Base-by-base conservation (phyloP, 176 grass and related monocot genomes). In the Oryza glumipatula region DNA sequence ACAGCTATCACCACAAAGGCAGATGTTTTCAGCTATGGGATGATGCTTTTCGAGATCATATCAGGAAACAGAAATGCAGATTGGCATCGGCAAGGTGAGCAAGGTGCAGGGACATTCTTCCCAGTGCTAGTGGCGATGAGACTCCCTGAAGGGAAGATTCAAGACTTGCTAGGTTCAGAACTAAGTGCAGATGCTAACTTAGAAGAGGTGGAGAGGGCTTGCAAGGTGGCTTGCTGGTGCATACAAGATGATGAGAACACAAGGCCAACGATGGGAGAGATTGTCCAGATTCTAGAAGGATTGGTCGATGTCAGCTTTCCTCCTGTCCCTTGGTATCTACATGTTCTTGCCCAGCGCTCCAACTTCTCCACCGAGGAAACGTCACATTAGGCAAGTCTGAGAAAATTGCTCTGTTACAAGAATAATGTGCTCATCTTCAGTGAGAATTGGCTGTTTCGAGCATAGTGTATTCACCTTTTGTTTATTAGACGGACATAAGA, bases 31-130 rank as follows among this genome's bases (percentile, higher is more conserved):
- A 89, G 87, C 69, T 85, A 81, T 1, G 71, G 74, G 14, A 86
- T 86, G 79, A 68, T 52, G 60, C 74, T 83, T 73, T 74, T 86
- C 7, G 88, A 90, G 43, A 86, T 90, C 56, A 68, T 78, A 41
- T 86, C 88, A 49, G 78, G 66, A 13, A 66, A 70, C 0, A 44
- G 78, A 32, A 77, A 82, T 39, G 3, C 5, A 35, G 9, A 44
- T 23, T 52, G 35, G 43, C 1, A 14, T 10, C 9, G 26, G 26
- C 19, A 81, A 45, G 28, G 10, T 11, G 19, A 21, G 26, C 19
- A 81, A 45, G 28, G 10, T 11, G 19, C 19, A 19, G 64, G 47
- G 24, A 47, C 21, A 4, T 88, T 78, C 19, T 84, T 88, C 11
- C 81, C 76, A 8, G 8, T 61, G 11, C 19, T 84, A 28, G 46